Evolutionary conservation across 169 alveolate genomes (phyloP).

Genomic region (Theileria parva): DNA sequence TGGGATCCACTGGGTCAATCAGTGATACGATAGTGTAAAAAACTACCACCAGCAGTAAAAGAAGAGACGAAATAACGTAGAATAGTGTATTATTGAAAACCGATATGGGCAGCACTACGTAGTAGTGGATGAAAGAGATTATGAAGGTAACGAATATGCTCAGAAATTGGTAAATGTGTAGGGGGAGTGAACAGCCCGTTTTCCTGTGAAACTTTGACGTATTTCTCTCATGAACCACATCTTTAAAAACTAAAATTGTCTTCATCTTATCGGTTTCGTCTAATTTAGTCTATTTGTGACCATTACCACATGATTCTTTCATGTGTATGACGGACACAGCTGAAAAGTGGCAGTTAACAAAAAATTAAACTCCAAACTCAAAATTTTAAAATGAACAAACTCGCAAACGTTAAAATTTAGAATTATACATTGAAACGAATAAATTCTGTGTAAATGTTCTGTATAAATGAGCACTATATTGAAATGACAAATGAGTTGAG

Average conservation of each 20-base stretch:
- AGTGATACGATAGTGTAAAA: slow-evolving; percentile 66
- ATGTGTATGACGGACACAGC: slow-evolving; percentile 3
- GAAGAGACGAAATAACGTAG: slow-evolving; percentile 18
- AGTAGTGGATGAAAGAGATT: slow-evolving; percentile 46
- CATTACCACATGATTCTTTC: neutral
- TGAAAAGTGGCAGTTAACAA: neutral
- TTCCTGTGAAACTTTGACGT: slow-evolving; percentile 52
- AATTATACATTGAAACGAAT: neutral
- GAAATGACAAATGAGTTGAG: neutral
- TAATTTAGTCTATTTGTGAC: neutral
- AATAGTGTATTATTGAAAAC: slow-evolving; percentile 9
- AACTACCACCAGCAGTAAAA: slow-evolving; percentile 30
- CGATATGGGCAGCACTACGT: slow-evolving; percentile 21
- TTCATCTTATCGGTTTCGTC: neutral
- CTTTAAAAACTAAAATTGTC: slow-evolving; percentile 42
- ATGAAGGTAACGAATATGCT: slow-evolving; percentile 41
- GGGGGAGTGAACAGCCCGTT: slow-evolving; percentile 72
- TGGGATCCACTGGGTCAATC: slow-evolving; percentile 75
- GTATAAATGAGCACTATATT: slow-evolving; percentile 22
- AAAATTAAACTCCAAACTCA: neutral
- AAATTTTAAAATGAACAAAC: neutral
- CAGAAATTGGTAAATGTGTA: slow-evolving; percentile 67
- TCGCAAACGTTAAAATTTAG: slow-evolving; percentile 9
- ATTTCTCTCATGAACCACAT: slow-evolving; percentile 38
- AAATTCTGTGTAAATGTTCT: neutral